Evolutionary conservation across 441 rosid species (phyloP), one percentile per base, ranked within the genome.

Genomic region (Arabidopsis lyrata): DNA sequence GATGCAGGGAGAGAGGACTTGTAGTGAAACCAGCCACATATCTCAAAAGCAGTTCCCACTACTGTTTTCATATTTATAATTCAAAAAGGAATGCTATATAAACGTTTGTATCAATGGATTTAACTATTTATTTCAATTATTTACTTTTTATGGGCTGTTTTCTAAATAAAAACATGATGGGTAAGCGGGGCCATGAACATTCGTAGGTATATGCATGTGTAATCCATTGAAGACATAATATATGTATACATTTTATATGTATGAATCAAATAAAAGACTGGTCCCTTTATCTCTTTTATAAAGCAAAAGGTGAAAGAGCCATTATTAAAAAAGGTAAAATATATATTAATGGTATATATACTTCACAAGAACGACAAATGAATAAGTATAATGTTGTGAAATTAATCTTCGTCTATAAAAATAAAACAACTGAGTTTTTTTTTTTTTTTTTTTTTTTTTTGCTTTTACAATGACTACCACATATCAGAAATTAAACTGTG

Each of bases 1-100:
- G 88, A 84, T 82, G 78, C 77, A 71, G 78, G 72, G 72, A 70
- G 66, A 76, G 59, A 54, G 76, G 10, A 47, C 44, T 63, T 76
- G 70, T 76, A 65, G 63, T 59, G 68, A 77, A 72, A 77, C 77
- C 61, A 77, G 85, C 83, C 76, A 74, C 78, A 78, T 78, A 83
- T 85, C 90, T 87, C 55, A 88, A 91, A 89, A 84, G 95, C 70
- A 77, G 97, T 74, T 85, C 89, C 92, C 90, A 80, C 83, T 70
- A 63, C 59, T 29, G 66, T 57, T 59, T 50, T 56, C 9, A 16
- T 11, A 15, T 49, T 71, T 41, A 1, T 38, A 13, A 12, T 24
- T 80, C 82, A 63, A 76, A 80, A 78, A 70, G 47, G 35, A 56
- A 38, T 55, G 36, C 31, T 29, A 72, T 75, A 68, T 55, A 42